Percentiles rank a stretch among this genome's conserved stretches.
Evolutionary conservation across 306 rosid species (phyloP).

Genomic region (Ormosia semicastrata): DNA sequence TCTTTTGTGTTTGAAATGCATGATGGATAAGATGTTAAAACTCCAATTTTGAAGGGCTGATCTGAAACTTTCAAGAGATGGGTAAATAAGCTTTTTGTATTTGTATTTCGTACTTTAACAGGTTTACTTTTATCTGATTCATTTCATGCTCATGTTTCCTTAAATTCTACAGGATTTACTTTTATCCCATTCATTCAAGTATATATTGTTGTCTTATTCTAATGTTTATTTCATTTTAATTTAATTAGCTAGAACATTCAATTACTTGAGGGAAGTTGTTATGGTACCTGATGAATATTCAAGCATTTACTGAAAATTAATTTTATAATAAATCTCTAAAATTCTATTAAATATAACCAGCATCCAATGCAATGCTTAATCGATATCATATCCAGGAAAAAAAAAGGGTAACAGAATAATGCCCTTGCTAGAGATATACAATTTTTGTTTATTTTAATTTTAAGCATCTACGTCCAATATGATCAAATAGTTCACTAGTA

Average conservation of each 20-base stretch:
- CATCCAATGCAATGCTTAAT: too few species aligned
- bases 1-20: constrained; percentile 26
- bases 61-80: constrained; percentile 23
- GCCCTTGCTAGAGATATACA: too few species aligned
- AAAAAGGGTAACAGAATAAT: too few species aligned
- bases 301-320: too few species aligned
- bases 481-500: too few species aligned
- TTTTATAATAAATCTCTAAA: too few species aligned
- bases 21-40: constrained; percentile 26
- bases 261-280: not conserved
- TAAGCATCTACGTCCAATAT: too few species aligned
- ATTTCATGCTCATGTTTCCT: not conserved
- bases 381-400: too few species aligned
- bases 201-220: constrained; percentile 16
- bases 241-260: not conserved
- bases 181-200: constrained; percentile 15
- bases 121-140: constrained; percentile 21
- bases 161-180: constrained; percentile 20
- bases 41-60: constrained; percentile 31
- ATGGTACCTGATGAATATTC: too few species aligned
- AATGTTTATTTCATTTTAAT: not conserved
- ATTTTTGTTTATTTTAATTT: too few species aligned
- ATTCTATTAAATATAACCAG: too few species aligned
- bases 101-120: constrained; percentile 9
- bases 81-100: constrained; percentile 18